Conservation (phyloP, 306 rosid genomes). For the Hylodesmum podocarpum region DNA sequence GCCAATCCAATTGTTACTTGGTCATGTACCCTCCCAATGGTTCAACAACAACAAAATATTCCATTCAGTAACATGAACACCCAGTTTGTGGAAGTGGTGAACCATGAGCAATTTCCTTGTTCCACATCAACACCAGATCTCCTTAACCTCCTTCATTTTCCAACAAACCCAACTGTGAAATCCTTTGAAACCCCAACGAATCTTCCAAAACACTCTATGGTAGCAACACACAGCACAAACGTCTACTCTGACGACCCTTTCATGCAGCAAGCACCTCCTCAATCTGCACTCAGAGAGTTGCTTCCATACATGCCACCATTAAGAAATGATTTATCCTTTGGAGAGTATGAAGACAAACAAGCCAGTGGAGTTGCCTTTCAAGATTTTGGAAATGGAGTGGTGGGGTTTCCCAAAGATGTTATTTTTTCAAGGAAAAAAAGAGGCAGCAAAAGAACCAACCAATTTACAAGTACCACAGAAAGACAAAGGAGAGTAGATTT, state of each 20-base stretch:
- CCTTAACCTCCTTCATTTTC: slow-evolving; percentile 56
- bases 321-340: slow-evolving; percentile 39
- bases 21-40: too few species aligned
- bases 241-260: slow-evolving; percentile 46
- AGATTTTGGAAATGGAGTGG: slow-evolving; percentile 51
- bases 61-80: not conserved
- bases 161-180: slow-evolving; percentile 44
- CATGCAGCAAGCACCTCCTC: slow-evolving; percentile 57
- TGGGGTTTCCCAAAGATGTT: slow-evolving; percentile 48
- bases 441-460: slow-evolving; percentile 51
- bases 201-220: not conserved
- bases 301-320: slow-evolving; percentile 30
- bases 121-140: slow-evolving; percentile 61
- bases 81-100: not conserved
- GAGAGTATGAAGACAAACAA: not conserved
- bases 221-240: slow-evolving; percentile 23
- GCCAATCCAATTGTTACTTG: not conserved
- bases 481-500: slow-evolving; percentile 61
- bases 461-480: slow-evolving; percentile 46
- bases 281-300: slow-evolving; percentile 5
- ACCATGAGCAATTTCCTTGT: slow-evolving; percentile 15
- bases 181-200: slow-evolving; percentile 46
- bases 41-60: too few species aligned
- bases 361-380: slow-evolving; percentile 45
- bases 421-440: slow-evolving; percentile 41